Base-by-base conservation (phyloP, 768 basidiomycete genomes). In the Lactarius deliciosus region DNA sequence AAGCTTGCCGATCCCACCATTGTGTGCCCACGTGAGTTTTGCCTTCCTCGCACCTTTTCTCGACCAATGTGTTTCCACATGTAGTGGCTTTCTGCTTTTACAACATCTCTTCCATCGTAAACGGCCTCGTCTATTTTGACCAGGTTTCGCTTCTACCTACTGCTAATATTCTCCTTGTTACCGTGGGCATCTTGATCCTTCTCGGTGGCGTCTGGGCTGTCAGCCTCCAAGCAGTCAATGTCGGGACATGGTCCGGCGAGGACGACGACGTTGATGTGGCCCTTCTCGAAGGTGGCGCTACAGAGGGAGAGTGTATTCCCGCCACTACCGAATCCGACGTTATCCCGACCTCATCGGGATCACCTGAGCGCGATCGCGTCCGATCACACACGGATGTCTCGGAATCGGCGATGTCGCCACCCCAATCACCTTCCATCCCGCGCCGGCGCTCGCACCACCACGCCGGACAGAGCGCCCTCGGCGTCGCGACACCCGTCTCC, bases 61-160 rank as follows among this genome's bases (percentile, higher is more conserved):
- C n/a, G 15, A 61, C 32, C 38, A 56, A 62, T n/a, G 53, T 11
- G 30, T 70, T 70, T 16, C 41, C 61, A 28, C 70, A 66, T 61
- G 30, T 71, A 86, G 88, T 93, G 74, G 94, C 94, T 6, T 98
- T 96, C 78, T 96, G 94, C 76, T 93, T 94, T 76, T 98, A 96
- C 78, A 98, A 96, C 74, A 75, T 96, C 16, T 93, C 92, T 2
- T 92, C 91, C 28, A 96, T 98, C 74, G 81, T 94, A 64, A 95
- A 94, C 70, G 91, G 91, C 5, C 81, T 96, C 61, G 85, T 96
- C 55, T 97, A 95, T 76, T 97, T 92, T 75, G 81, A 95, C 75
- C 94, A 98, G 73, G 85, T 93, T 73, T 82, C 85, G 20, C 80
- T 86, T 28, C 87, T 98, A 43, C 78, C 86, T 1, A 79, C 82